Evolutionary conservation across 768 basidiomycete genomes (phyloP).

Genomic region (Exidia glandulosa): DNA sequence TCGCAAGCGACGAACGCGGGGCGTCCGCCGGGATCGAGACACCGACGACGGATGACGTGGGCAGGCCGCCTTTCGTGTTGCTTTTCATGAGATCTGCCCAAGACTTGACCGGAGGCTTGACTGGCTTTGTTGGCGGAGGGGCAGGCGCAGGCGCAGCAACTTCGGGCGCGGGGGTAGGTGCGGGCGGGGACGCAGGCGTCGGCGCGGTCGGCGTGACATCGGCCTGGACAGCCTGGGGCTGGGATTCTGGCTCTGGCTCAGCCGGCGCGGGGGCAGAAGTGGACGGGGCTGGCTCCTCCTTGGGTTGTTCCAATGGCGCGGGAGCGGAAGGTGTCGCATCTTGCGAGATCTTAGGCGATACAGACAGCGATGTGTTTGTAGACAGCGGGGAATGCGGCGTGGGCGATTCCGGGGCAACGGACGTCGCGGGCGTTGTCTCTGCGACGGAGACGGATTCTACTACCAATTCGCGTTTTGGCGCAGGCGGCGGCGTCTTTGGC

Average conservation of each 20-base stretch:
- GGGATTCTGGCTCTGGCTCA: no score
- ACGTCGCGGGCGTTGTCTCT: conserved; percentile 39
- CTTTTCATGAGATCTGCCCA: conserved; percentile 66
- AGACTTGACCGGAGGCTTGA: conserved; percentile 47
- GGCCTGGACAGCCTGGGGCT: no score
- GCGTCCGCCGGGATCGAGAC: conserved; percentile 55
- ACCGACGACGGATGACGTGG: conserved; percentile 61
- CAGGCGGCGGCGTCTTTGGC: conserved; percentile 5
- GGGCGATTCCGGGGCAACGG: conserved; percentile 37
- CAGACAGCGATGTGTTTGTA: conserved; percentile 47
- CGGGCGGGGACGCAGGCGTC: conserved; percentile 11
- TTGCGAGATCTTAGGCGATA: not conserved
- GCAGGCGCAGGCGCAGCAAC: no score
- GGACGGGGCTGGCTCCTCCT: no score
- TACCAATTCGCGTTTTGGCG: conserved; percentile 7
- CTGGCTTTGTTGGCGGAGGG: conserved; percentile 9
- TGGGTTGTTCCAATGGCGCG: not conserved
- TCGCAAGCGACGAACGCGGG: conserved; percentile 1
- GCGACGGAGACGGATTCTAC: no score
- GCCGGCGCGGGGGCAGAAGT: no score
- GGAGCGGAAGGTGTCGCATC: not conserved
- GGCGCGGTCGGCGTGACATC: no score
- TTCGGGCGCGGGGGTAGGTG: conserved; percentile 15
- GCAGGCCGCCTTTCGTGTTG: conserved; percentile 36
- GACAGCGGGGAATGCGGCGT: conserved; percentile 46